phyloP scores from a whole-genome alignment of 257 asterid species.

The Solanum chilense region DNA sequence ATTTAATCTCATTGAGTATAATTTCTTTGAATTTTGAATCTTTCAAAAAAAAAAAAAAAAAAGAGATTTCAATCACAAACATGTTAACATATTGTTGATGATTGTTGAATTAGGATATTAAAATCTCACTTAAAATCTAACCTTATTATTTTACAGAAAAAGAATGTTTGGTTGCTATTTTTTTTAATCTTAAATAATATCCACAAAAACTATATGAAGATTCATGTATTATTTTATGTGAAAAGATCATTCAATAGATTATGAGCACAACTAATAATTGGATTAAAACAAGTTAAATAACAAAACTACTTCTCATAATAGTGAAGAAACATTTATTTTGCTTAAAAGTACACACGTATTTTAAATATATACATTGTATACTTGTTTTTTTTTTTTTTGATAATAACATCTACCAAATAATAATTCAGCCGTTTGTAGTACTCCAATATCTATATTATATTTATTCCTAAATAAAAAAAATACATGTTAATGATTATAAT shows the following conservation, averaged over 20 bases:
- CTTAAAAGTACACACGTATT: not conserved
- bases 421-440: not conserved
- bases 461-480: not conserved
- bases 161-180: not conserved
- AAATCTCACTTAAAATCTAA: not conserved
- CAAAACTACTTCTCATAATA: not conserved
- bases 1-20: not conserved
- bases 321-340: not conserved
- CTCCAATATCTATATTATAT: not conserved
- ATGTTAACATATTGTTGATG: not conserved
- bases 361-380: not conserved
- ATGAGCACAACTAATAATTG: not conserved
- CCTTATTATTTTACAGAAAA: not conserved
- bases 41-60: not conserved
- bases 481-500: not conserved
- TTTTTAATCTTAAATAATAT: not conserved
- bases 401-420: not conserved
- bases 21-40: not conserved
- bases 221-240: not conserved
- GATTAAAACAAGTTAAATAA: not conserved
- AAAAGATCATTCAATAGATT: not conserved
- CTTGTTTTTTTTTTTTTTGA: not conserved
- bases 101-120: not conserved
- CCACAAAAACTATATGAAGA: not conserved
- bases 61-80: not conserved